Evolutionary conservation across 2,329 filamentous ascomycete species (phyloP), one percentile per base, ranked within the genome.

Genomic region (Xylogone sp.): DNA sequence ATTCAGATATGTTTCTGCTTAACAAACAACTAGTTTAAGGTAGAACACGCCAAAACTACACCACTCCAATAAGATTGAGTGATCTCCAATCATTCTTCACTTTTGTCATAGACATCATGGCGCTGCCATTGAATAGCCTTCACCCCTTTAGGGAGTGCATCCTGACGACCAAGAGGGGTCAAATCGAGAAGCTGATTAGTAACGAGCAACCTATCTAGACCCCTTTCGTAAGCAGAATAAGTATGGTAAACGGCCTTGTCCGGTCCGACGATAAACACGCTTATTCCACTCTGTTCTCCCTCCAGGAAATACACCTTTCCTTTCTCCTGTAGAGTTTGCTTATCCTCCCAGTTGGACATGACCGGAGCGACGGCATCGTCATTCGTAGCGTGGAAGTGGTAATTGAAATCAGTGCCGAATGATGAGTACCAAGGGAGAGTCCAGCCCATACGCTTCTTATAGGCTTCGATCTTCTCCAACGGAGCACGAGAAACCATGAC

Each of bases 381-480:
- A 10, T 66, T 46, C 2, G 66, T 68, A 7, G 61, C 71, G 45
- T 70, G 59, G 47, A 71, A 71, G 56, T 73, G 69, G 52, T 66
- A 68, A 58, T 72, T 74, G 56, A 73, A 75, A 42, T 67, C 61
- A 5, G 63, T 66, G 1, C 56, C 63, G 6, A 62, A 61, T 31
- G 63, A 69, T 4, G 68, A 70, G 50, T 68, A 71, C 66, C 71
- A 75, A 1, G 69, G 71, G 45, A 72, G 73, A 1, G 53, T 61
- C 72, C 71, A 76, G 13, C 65, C 70, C 56, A 70, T 69, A 42
- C 65, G 62, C n/a, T 65, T 55, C 53, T 67, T 67, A 58, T 68
- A 73, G 0, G 58, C 62, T 6, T 66, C 62, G 19, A 75, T 65
- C 52, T 70, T 68, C 1, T 60, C 63, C 39, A 68, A 56, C 0